A percentile compares a stretch with the other conserved stretches of the same genome.
These are phyloP conservation scores for Podaxis pistillaris DNA, from an alignment of 768 basidiomycete species.

Conservation along the genomic window DNA sequence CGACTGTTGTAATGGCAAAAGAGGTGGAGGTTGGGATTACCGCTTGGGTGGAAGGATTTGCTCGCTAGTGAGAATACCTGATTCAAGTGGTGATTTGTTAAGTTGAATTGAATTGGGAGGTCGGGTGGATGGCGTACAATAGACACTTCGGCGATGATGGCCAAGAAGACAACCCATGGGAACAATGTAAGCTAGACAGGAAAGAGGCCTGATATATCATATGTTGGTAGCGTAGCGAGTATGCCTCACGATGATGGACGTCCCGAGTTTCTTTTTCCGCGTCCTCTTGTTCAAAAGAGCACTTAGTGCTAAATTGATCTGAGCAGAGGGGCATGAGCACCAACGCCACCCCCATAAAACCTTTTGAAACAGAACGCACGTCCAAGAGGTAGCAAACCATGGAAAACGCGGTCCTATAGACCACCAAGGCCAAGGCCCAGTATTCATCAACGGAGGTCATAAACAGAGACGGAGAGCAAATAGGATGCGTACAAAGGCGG, in stretches of 20 bases:
- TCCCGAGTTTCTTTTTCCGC: background rate
- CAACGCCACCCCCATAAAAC: background rate
- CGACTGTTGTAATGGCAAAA: background rate
- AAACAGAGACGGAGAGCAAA: background rate
- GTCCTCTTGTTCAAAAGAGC: background rate
- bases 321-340: background rate
- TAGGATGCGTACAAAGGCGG: slow-evolving; percentile 1
- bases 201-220: background rate
- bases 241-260: slow-evolving; percentile 5
- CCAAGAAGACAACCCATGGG: slow-evolving; percentile 7
- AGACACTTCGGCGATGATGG: slow-evolving; percentile 4
- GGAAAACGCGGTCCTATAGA: slow-evolving; percentile 3
- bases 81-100: background rate
- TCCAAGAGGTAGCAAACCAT: slow-evolving; percentile 12
- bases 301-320: slow-evolving; percentile 2
- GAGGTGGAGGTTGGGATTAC: background rate
- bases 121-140: background rate
- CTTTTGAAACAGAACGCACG: background rate
- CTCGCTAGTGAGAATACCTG: background rate
- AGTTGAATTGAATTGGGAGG: background rate
- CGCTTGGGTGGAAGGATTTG: background rate
- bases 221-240: background rate
- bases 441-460: background rate
- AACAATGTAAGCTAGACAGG: background rate
- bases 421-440: background rate